Conservation (phyloP, 2,329 filamentous ascomycete genomes). For the Endothia cerciana region DNA sequence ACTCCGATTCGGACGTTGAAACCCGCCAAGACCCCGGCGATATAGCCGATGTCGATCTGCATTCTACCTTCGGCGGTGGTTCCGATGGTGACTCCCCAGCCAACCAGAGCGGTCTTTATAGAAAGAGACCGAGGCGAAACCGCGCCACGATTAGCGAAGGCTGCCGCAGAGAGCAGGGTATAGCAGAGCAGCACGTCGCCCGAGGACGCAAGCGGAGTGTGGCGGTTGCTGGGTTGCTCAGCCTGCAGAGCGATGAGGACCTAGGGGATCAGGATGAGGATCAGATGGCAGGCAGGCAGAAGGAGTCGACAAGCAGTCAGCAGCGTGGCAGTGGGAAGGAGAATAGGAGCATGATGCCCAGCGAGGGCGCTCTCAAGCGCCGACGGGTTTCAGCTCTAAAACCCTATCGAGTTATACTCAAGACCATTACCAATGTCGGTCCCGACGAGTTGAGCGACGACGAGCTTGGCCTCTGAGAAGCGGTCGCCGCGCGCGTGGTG, state of each 20-base stretch:
- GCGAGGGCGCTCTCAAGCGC: slow-evolving; percentile 15
- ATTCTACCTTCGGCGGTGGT: background rate
- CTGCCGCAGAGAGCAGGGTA: background rate
- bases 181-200: background rate
- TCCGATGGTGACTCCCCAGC: slow-evolving; percentile 9
- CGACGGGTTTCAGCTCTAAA: slow-evolving; percentile 22
- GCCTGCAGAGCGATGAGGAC: slow-evolving; percentile 10
- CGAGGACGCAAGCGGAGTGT: slow-evolving; percentile 16
- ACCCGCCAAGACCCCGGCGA: too few species aligned
- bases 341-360: background rate
- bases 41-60: background rate
- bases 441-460: slow-evolving; percentile 26
- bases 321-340: slow-evolving; percentile 4
- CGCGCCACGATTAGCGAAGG: background rate
- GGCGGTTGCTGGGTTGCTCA: slow-evolving; percentile 13
- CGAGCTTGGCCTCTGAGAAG: slow-evolving; percentile 25
- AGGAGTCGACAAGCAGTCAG: background rate
- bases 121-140: slow-evolving; percentile 15
- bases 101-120: slow-evolving; percentile 5
- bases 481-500: background rate
- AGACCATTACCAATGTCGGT: slow-evolving; percentile 21
- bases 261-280: background rate
- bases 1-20: too few species aligned
- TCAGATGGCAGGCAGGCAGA: background rate
- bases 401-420: slow-evolving; percentile 17